phyloP scores from a whole-genome alignment of 2,329 filamentous ascomycete genomes.

The Stachybotrys elegans region DNA sequence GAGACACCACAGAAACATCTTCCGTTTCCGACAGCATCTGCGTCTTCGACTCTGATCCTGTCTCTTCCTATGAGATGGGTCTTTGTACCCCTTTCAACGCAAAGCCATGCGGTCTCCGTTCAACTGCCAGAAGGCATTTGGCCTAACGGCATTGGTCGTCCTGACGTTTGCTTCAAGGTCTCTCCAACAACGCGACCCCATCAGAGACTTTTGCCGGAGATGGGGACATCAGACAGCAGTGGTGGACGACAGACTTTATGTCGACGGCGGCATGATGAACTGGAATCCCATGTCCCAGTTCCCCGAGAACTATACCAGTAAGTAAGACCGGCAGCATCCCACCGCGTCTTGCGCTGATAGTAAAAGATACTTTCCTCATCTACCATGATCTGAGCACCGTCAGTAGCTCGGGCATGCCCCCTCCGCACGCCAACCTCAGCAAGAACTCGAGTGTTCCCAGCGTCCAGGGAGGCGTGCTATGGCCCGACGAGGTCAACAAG shows the following conservation, averaged over 20 bases:
- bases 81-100: too few relatives aligned
- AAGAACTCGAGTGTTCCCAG: slow-evolving; percentile 54
- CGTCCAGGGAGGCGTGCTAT: slow-evolving; percentile 42
- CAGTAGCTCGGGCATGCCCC: slow-evolving; percentile 41
- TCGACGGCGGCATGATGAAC: slow-evolving; percentile 56
- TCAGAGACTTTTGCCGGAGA: slow-evolving; percentile 48
- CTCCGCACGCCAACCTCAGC: slow-evolving; percentile 50
- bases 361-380: slow-evolving; percentile 30
- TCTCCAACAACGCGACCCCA: slow-evolving; percentile 41
- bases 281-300: slow-evolving; percentile 45
- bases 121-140: too few relatives aligned
- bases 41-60: too few relatives aligned
- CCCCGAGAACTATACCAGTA: slow-evolving; percentile 52
- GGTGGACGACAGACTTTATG: slow-evolving; percentile 54
- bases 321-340: slow-evolving; percentile 16
- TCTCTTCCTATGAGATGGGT: too few relatives aligned
- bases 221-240: slow-evolving; percentile 57
- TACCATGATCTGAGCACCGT: slow-evolving; percentile 51
- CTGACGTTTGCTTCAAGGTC: too few relatives aligned
- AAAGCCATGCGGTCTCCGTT: too few relatives aligned
- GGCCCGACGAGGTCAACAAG: slow-evolving; percentile 59
- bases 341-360: background rate
- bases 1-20: too few relatives aligned
- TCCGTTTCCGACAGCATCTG: too few relatives aligned
- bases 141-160: too few relatives aligned